These are phyloP conservation scores for Cyberlindnera saturnus DNA, from an alignment of 805 yeast genomes.

Conservation along the genomic window DNA sequence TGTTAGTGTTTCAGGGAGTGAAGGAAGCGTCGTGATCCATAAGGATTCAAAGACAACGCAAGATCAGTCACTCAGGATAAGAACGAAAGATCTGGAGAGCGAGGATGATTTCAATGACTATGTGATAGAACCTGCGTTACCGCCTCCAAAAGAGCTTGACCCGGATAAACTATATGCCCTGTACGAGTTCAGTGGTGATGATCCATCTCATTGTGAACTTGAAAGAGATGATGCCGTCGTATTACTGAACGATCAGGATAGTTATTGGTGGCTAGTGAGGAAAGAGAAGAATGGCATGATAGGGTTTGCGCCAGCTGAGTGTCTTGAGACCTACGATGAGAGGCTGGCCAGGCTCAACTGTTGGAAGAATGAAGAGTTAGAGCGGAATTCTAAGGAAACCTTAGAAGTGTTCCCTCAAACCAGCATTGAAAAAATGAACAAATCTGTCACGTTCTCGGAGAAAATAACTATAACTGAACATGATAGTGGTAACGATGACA, in stretches of 20 bases:
- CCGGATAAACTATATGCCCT: slow-evolving; percentile 82
- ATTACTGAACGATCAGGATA: slow-evolving; percentile 80
- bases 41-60: slow-evolving; percentile 8
- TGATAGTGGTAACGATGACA: slow-evolving; percentile 6
- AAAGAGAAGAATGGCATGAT: slow-evolving; percentile 54
- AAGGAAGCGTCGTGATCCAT: slow-evolving; percentile 15
- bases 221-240: slow-evolving; percentile 76
- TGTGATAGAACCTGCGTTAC: slow-evolving; percentile 30
- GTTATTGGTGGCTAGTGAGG: slow-evolving; percentile 94
- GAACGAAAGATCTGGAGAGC: slow-evolving; percentile 23
- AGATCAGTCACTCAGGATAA: slow-evolving; percentile 12
- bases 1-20: slow-evolving; percentile 13
- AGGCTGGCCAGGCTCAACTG: slow-evolving; percentile 87
- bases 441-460: slow-evolving; percentile 19
- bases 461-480: slow-evolving; percentile 12
- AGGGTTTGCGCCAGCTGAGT: slow-evolving; percentile 96
- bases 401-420: slow-evolving; percentile 1
- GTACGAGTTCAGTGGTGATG: slow-evolving; percentile 86
- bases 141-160: slow-evolving; percentile 75
- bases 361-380: slow-evolving; percentile 74
- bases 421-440: slow-evolving; percentile 6
- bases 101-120: slow-evolving; percentile 40
- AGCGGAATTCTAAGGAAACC: slow-evolving; percentile 14
- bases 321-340: slow-evolving; percentile 86
- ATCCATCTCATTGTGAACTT: slow-evolving; percentile 83